Conservation (phyloP, 345 rosid species). For the Garcia nutans region DNA sequence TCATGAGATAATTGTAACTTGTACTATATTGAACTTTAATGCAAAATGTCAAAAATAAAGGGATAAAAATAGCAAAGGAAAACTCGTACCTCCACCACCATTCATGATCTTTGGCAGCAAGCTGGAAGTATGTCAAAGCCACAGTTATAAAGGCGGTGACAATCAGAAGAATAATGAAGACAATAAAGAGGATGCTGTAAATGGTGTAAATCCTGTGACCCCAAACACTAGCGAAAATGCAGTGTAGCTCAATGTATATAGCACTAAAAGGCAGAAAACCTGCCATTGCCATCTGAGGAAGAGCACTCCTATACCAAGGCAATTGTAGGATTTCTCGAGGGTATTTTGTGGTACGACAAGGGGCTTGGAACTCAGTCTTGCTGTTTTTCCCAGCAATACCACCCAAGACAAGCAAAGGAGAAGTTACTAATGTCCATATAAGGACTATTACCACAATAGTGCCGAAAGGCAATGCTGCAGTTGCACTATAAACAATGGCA, state of each 20-base stretch:
- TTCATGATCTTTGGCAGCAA: conserved; percentile 38
- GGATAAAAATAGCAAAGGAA: neutral
- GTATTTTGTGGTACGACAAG: conserved; percentile 33
- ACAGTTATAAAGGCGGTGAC: conserved; percentile 39
- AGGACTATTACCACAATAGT: conserved; percentile 31
- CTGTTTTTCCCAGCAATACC: conserved; percentile 35
- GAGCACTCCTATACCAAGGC: conserved; percentile 34
- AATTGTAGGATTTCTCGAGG: conserved; percentile 33
- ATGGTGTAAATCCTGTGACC: conserved; percentile 39
- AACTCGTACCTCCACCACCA: conserved; percentile 39
- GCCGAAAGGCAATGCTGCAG: conserved; percentile 38
- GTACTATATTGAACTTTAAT: neutral
- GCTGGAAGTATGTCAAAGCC: conserved; percentile 36
- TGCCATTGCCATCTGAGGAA: conserved; percentile 39
- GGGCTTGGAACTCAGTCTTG: conserved; percentile 38
- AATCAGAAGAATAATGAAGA: conserved; percentile 35
- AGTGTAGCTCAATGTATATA: conserved; percentile 35
- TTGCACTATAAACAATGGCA: conserved; percentile 32
- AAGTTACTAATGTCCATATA: conserved; percentile 32
- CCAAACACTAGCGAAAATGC: conserved; percentile 38
- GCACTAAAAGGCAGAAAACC: conserved; percentile 37
- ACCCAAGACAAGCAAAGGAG: conserved; percentile 33
- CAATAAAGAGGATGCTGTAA: conserved; percentile 34
- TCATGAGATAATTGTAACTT: neutral
- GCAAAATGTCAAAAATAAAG: neutral